Conservation (phyloP, 345 rosid genomes). For the Aurinia saxatilis region DNA sequence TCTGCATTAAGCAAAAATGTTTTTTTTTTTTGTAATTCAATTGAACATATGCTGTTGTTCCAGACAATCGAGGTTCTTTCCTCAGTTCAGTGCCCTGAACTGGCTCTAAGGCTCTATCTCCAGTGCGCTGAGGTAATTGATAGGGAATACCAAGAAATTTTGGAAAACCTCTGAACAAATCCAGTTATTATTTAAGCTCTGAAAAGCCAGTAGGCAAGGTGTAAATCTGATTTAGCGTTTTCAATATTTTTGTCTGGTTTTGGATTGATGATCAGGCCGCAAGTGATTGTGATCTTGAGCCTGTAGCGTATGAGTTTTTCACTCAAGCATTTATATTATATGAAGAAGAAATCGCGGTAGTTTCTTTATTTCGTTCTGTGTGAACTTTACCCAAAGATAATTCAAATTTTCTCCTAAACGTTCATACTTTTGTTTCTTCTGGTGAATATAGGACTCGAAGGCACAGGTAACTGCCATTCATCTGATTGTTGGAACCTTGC, state of each 20-base stretch:
- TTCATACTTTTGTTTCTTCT: not conserved
- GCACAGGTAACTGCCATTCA: constrained; percentile 83
- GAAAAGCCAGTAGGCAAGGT: not conserved
- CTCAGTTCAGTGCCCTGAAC: constrained; percentile 67
- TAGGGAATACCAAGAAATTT: not conserved
- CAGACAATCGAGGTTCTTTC: constrained; percentile 73
- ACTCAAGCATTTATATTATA: constrained; percentile 76
- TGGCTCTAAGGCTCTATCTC: constrained; percentile 71
- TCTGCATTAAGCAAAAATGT: no score
- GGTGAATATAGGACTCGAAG: constrained; percentile 57
- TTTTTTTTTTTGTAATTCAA: not conserved
- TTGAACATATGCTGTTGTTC: constrained; percentile 5
- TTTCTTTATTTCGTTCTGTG: not conserved
- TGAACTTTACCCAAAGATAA: not conserved
- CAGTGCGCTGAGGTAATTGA: constrained; percentile 82
- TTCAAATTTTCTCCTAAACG: not conserved
- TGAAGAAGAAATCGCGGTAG: constrained; percentile 87
- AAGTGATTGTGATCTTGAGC: constrained; percentile 68
- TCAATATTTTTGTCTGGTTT: not conserved
- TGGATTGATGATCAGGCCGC: constrained; percentile 59
- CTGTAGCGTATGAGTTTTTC: constrained; percentile 77
- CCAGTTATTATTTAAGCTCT: no score
- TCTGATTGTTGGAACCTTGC: constrained; percentile 76
- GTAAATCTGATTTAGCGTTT: not conserved
- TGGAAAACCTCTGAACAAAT: not conserved